Evolutionary conservation across 208 protist genomes (phyloP), one percentile per base, ranked within the genome.

Genomic region (Crithidia bombi): DNA sequence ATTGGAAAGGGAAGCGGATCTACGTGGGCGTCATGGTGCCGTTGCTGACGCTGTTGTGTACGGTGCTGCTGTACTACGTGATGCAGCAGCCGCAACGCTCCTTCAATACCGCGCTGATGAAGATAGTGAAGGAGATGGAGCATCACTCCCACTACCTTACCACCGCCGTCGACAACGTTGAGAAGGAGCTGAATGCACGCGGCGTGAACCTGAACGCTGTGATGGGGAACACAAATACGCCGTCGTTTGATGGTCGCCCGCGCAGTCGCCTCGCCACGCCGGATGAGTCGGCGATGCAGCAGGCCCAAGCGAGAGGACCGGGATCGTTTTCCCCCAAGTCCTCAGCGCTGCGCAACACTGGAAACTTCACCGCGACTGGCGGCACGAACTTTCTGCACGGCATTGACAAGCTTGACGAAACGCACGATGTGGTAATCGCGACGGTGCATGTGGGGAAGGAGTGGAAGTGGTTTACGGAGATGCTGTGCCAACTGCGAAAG

Each of bases 21-120:
- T 92, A 87, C 61, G 79, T 87, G 9, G 62, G 67, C 11, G 25
- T 86, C 26, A 85, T 92, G 75, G 64, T 89, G 10, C 77, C 77
- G 12, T 61, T 81, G 5, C 54, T 90, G 3, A 75, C 87, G 3
- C 36, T 90, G 12, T 23, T 85, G 23, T 69, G 67, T 33, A 79
- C 69, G 12, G 63, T 89, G 38, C 58, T 90, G 57, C 41, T 81
- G 47, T 87, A 81, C 47, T 87, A 82, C 38, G 39, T 66, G 11
- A 59, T 85, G 43, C 65, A 79, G 47, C 51, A 79, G 15, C 82
- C 82, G 0, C 74, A 83, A 55, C 56, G 56, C 5, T 19, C 55
- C 19, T 65, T 82, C 38, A 86, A 79, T 49, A 41, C 54, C 3
- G 70, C 75, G 12, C 3, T 87, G 55, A 25, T 71, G 38, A 70